A percentile compares a stretch with the other conserved stretches of the same genome.
Evolutionary conservation across 768 basidiomycete genomes (phyloP).

Genomic region (Psilocybe sp.): DNA sequence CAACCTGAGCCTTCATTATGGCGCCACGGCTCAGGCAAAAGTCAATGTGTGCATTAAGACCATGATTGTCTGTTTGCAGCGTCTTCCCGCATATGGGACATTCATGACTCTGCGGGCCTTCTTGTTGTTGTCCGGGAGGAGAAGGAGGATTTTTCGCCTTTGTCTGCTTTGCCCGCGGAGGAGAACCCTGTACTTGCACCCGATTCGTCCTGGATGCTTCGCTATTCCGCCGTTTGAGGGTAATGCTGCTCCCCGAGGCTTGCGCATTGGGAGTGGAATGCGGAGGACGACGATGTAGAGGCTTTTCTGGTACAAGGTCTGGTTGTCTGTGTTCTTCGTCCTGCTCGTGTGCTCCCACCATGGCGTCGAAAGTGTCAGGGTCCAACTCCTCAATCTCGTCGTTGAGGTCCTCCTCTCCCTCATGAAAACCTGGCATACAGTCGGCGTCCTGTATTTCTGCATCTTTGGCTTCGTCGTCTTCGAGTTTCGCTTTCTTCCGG

Average conservation of each 20-base stretch:
- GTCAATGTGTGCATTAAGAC: slow-evolving; percentile 86
- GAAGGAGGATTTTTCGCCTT: not conserved
- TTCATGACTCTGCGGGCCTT: slow-evolving; percentile 29
- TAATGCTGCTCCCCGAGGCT: slow-evolving; percentile 11
- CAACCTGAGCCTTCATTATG: slow-evolving; percentile 67
- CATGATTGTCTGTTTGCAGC: slow-evolving; percentile 69
- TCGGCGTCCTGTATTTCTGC: slow-evolving; percentile 20
- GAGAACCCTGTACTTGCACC: no score
- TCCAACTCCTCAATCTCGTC: slow-evolving; percentile 4
- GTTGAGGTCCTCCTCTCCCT: slow-evolving; percentile 27
- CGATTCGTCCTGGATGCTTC: slow-evolving; percentile 9
- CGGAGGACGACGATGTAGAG: slow-evolving; percentile 9
- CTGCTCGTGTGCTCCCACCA: no score
- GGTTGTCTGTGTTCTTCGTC: slow-evolving; percentile 12
- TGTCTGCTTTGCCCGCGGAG: not conserved
- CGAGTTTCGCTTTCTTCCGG: slow-evolving; percentile 32
- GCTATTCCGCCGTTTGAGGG: slow-evolving; percentile 17
- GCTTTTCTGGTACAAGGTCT: slow-evolving; percentile 1
- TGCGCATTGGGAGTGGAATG: slow-evolving; percentile 15
- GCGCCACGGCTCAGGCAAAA: slow-evolving; percentile 80
- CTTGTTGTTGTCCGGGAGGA: not conserved
- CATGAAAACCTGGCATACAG: slow-evolving; percentile 53
- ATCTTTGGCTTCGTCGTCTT: slow-evolving; percentile 9
- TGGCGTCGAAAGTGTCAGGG: no score
- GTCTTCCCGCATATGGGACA: slow-evolving; percentile 75